Base-by-base conservation (phyloP, 768 basidiomycete genomes). In the Scleroderma citrinum region DNA sequence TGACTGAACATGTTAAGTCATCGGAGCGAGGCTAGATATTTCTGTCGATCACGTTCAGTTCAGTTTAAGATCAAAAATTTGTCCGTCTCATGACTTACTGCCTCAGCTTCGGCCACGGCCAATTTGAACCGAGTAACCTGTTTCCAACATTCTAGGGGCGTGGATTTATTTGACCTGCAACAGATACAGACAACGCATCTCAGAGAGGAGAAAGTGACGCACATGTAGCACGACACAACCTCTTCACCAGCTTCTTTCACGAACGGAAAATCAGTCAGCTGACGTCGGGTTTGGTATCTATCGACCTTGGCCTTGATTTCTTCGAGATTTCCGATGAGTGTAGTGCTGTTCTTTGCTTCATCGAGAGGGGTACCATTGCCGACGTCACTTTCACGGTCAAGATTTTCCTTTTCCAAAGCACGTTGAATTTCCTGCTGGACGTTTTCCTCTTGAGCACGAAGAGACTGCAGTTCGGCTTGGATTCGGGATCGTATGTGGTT, bases 321-420 rank as follows among this genome's bases (percentile, higher is more conserved):
- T 56, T 87, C 86, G 55, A 93, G 63, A 64, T 92, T 91, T 24
- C 81, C 85, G 49, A 83, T 65, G 23, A 93, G 70, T 3, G 75
- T 72, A 7, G 78, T 72, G 50, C 82, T 85, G 56, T 76, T 82
- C 61, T 74, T 81, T 38, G 82, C 60, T 24, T 71, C 63, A 19
- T 69, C 72, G 17, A 73, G 75, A 26, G 68, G 58, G 8, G 61
- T 52, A 26, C 53, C 70, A 31, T 66, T 72, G 31, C 75, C 78
- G 14, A 74, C 74, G 23, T 67, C 64, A 56, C 72, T 75, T 68
- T 92, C 90, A 49, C 77, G 76, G 65, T 92, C 87, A 44, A 93
- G 65, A 67, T 93, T 94, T 71, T 93, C 91, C 70, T 83, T 85
- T 72, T 93, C 87, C 42, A 94, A 72, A 2, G 87, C 88, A 29